Evolutionary conservation across 129 eudicot genomes (phyloP).

Genomic region (Flaveria robusta): DNA sequence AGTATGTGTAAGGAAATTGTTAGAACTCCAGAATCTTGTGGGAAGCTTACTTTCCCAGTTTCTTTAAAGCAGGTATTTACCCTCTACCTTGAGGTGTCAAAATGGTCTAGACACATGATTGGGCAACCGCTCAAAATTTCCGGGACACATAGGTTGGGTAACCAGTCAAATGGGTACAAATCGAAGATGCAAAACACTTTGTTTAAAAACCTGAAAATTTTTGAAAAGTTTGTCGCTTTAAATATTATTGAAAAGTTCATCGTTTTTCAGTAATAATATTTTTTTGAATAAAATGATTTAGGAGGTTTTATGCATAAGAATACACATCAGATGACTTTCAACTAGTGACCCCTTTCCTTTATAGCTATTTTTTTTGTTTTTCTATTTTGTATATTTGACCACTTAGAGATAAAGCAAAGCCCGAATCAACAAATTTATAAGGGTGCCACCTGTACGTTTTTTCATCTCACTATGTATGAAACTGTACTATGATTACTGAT

Average conservation of each 20-base stretch:
- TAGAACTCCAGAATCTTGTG: constrained; percentile 73
- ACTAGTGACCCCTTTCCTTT: neutral
- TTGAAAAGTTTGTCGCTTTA: neutral
- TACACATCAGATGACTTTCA: neutral
- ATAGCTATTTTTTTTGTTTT: neutral
- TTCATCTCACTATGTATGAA: neutral
- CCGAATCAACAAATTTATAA: neutral
- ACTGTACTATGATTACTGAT: constrained; percentile 19
- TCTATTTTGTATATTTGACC: neutral
- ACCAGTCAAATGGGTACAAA: neutral
- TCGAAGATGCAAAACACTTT: neutral
- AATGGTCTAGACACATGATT: neutral
- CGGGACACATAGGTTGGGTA: neutral
- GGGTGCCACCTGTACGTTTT: neutral
- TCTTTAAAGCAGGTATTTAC: constrained; percentile 77
- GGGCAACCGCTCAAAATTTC: neutral
- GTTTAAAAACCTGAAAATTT: too few relatives aligned
- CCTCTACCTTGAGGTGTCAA: neutral
- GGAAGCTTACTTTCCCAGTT: constrained; percentile 87
- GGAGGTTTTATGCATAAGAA: neutral
- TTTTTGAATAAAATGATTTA: neutral
- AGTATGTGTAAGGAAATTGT: constrained; percentile 93
- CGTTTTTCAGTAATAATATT: neutral
- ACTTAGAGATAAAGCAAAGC: neutral
- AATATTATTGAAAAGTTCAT: neutral